These are phyloP conservation scores for Irpex sp. DNA, from an alignment of 1,284 basidiomycete genomes.

Conservation along the genomic window DNA sequence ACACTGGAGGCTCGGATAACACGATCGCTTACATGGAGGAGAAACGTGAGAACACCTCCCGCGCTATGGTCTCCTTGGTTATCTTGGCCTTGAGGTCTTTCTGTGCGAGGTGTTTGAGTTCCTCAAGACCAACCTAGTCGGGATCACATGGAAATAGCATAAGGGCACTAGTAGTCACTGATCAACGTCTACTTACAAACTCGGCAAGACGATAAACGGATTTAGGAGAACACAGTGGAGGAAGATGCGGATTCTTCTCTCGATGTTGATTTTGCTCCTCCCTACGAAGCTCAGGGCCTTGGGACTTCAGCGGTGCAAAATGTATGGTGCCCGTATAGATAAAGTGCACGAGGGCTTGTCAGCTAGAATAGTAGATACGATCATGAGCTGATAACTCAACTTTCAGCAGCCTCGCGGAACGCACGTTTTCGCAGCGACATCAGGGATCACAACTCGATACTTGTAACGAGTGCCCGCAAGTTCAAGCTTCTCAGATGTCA, in stretches of 20 bases:
- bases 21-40: slow-evolving; percentile 10
- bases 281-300: slow-evolving; percentile 3
- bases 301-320: slow-evolving; percentile 13
- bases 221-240: slow-evolving; percentile 13
- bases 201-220: slow-evolving; percentile 18
- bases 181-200: slow-evolving; percentile 4
- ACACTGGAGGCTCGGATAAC: too few relatives aligned
- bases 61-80: slow-evolving; percentile 2
- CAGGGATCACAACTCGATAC: slow-evolving; percentile 7
- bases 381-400: too few relatives aligned
- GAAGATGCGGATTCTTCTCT: slow-evolving; percentile 3
- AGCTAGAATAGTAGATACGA: slow-evolving; percentile 2
- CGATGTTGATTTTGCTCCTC: background rate
- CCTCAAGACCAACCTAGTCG: slow-evolving; percentile 8
- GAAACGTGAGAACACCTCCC: slow-evolving; percentile 17
- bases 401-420: background rate
- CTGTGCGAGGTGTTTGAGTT: slow-evolving; percentile 9
- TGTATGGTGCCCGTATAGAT: slow-evolving; percentile 13
- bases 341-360: slow-evolving; percentile 14
- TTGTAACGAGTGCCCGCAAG: background rate
- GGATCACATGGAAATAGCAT: background rate
- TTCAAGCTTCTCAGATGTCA: background rate
- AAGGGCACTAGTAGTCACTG: background rate
- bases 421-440: slow-evolving; percentile 13
- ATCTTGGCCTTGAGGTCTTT: slow-evolving; percentile 5